Conservation (phyloP, 1,284 basidiomycete species). For the Puccinia horiana region DNA sequence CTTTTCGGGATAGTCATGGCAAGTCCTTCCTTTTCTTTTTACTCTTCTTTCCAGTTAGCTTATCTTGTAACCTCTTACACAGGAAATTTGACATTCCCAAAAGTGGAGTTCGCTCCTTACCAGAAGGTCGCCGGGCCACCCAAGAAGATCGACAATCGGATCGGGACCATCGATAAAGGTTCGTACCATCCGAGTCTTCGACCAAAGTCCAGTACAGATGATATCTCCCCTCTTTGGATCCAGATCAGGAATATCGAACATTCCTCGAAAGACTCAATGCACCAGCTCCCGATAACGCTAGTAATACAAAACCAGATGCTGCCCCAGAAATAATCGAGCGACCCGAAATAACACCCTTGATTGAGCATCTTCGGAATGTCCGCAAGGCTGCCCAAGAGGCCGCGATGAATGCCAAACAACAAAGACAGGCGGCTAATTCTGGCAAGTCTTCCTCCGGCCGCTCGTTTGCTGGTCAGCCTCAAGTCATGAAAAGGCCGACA, state of each 20-base stretch:
- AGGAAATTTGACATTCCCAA: conserved; percentile 79
- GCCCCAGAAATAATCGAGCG: conserved; percentile 65
- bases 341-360: conserved; percentile 79
- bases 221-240: conserved; percentile 50
- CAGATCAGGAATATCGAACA: conserved; percentile 77
- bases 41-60: not conserved
- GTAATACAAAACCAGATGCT: not conserved
- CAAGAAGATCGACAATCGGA: conserved; percentile 70
- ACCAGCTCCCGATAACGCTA: conserved; percentile 49
- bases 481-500: conserved; percentile 25
- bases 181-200: conserved; percentile 16
- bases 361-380: conserved; percentile 75
- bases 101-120: conserved; percentile 91
- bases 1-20: conserved; percentile 79
- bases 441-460: conserved; percentile 1
- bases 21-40: not conserved
- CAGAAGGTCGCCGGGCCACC: conserved; percentile 78
- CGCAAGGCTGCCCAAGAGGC: conserved; percentile 34
- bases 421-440: not conserved
- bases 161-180: conserved; percentile 78
- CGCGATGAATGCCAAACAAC: conserved; percentile 28
- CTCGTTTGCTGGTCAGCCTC: conserved; percentile 4
- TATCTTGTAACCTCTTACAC: not conserved
- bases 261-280: conserved; percentile 68
- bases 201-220: conserved; percentile 56